Conservation (phyloP, 2,329 filamentous ascomycete species). For the Tothia fuscella region DNA sequence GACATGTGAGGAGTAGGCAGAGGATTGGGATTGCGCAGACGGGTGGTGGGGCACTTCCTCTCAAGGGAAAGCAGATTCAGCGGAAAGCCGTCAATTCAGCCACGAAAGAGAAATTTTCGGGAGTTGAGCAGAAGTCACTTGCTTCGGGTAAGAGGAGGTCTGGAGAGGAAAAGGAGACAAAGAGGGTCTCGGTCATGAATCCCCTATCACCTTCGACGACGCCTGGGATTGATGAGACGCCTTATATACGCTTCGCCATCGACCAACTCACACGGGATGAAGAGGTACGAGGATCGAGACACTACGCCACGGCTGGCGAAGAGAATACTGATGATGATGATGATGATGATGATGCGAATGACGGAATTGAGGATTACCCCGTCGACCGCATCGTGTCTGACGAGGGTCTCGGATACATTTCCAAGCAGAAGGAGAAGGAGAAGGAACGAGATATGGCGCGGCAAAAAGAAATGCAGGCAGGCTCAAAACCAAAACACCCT, state of each 20-base stretch:
- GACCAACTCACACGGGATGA: slow-evolving; percentile 72
- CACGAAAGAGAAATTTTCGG: slow-evolving; percentile 5
- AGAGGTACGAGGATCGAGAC: slow-evolving; percentile 44
- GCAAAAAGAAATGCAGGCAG: slow-evolving; percentile 11
- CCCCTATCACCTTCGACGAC: slow-evolving; percentile 38
- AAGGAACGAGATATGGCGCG: slow-evolving; percentile 7
- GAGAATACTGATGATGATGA: background rate
- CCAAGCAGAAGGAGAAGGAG: slow-evolving; percentile 3
- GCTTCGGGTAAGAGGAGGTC: slow-evolving; percentile 5
- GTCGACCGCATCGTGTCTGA: background rate
- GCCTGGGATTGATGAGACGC: slow-evolving; percentile 71
- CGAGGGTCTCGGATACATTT: background rate
- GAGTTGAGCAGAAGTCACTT: slow-evolving; percentile 4
- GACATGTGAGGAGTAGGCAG: slow-evolving; percentile 8
- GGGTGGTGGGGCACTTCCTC: background rate
- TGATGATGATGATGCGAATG: slow-evolving; percentile 1
- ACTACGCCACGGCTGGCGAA: slow-evolving; percentile 26
- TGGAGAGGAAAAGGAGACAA: background rate
- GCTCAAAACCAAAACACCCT: slow-evolving; percentile 7
- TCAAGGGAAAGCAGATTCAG: slow-evolving; percentile 21
- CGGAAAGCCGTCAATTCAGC: slow-evolving; percentile 12
- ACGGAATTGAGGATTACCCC: background rate
- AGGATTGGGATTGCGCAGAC: background rate
- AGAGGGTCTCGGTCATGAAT: slow-evolving; percentile 11
- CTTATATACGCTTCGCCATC: slow-evolving; percentile 81